Base-by-base conservation (phyloP, 1,139 yeast species). In the Ogataea hybrid region DNA sequence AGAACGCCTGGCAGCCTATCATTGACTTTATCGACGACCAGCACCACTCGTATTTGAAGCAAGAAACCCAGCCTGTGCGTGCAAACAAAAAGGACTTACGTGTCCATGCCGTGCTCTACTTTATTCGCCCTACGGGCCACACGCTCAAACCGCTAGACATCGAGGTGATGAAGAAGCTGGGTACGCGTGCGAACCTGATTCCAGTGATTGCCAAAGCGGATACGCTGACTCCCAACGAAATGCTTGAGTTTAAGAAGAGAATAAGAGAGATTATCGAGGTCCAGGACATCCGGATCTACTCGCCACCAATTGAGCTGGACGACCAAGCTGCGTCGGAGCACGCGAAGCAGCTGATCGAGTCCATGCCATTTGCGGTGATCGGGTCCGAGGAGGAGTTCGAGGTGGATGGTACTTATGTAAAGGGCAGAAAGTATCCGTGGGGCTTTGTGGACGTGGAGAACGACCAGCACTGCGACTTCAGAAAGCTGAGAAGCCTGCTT, bases 341-440 rank as follows among this genome's bases (percentile, higher is more conserved):
- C 62, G 84, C 90, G 25, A 82, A 84, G 62, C 88, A 82, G 60
- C 70, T 88, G 61, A 84, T 87, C 56, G 95, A 87, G 61, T 75
- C 89, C 30, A 87, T 90, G 94, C 98, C 98, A 31, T 92, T 87
- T 68, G 89, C 97, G 7, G 74, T 92, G 21, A 81, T 92, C 65
- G 97, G 97, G 2, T 84, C 96, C 9, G 96, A 88, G 63, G 83
- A 83, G 49, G 95, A 86, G 58, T 83, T 81, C 49, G 90, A 87
- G 59, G 73, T 83, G 39, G 81, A 84, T 35, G 97, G 96, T 29
- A 75, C 78, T 51, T 71, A 77, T 50, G 90, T 88, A 37, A 77
- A 85, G 51, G 98, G 96, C 35, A 83, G 99, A 67, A 87, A 87
- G 64, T 92, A 92, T 62, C 90, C 95, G 49, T 92, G 98, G 98